Evolutionary conservation across 2,329 filamentous ascomycete species (phyloP), one percentile per base, ranked within the genome.

Genomic region (Sphaerostilbella broomeana): DNA sequence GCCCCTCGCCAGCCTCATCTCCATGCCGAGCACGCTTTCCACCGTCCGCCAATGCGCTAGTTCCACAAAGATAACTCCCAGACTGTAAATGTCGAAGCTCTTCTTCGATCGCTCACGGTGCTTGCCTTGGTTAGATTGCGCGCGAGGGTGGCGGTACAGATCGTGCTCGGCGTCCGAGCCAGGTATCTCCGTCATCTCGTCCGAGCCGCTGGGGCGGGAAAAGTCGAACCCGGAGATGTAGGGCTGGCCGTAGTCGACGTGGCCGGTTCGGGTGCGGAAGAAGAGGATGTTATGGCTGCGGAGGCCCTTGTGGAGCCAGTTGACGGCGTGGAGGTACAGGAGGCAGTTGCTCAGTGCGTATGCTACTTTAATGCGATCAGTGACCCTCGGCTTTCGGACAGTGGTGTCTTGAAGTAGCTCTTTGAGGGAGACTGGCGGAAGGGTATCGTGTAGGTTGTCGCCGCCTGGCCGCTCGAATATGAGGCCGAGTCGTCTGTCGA

Each of bases 231-330:
- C 72, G 1, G 66, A 70, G 26, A 76, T 57, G 43, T 62, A 68
- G 0, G 70, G 70, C 21, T 58, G 54, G 8, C 48, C 46, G 40
- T 63, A 65, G 42, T 67, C 58, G 28, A 69, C 56, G 16, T 45
- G 38, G 43, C 54, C 56, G 16, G 42, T 31, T 19, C 42, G 42
- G 19, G 50, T 45, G 21, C 57, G 57, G 50, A 73, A 74, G 52
- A 77, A 74, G 9, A 77, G 51, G 20, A 77, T 62, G 49, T 73
- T 76, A 39, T 70, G 59, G 42, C 65, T 69, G 10, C 72, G 67
- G 5, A 77, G 59, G n/a, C 71, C 72, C 48, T 78, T 77, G 59
- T 77, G 73, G 5, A 77, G 61, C 73, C 72, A 77, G 44, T 73
- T 67, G 1, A 75, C 70, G 3, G 69, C 64, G 48, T 77, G 73